Conservation (phyloP, 1,284 basidiomycete species). For the Leccinum insigne region DNA sequence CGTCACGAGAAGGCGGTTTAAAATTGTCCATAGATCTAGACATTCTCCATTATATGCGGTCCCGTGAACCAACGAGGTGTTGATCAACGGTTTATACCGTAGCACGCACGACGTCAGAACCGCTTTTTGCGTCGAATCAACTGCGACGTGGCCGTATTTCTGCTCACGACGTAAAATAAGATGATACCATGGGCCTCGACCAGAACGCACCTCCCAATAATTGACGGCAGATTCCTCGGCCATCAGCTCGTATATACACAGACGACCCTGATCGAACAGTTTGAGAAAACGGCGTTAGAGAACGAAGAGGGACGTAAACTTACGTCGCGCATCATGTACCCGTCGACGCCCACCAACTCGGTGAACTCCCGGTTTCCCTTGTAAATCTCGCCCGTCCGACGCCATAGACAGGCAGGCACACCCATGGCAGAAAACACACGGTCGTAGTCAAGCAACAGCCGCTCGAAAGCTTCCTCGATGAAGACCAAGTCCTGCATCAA, state of each 20-base stretch:
- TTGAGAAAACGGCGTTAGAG: neutral
- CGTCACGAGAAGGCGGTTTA: conserved; percentile 13
- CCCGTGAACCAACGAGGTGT: conserved; percentile 22
- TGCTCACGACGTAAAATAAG: conserved; percentile 29
- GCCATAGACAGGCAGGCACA: conserved; percentile 96
- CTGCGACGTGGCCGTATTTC: conserved; percentile 95
- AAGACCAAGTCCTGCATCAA: conserved; percentile 84
- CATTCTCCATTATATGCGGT: neutral
- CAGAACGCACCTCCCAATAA: conserved; percentile 85
- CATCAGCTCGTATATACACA: conserved; percentile 98
- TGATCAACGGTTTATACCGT: conserved; percentile 66
- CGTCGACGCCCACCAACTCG: conserved; percentile 83
- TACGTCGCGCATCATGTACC: conserved; percentile 79
- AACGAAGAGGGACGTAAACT: conserved; percentile 28
- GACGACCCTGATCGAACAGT: conserved; percentile 57
- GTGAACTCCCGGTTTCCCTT: conserved; percentile 97
- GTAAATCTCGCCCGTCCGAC: conserved; percentile 97
- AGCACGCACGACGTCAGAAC: conserved; percentile 94
- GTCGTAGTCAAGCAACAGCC: conserved; percentile 94
- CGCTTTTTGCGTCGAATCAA: conserved; percentile 86
- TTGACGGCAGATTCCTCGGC: conserved; percentile 95
- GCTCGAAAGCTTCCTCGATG: conserved; percentile 97
- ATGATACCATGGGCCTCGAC: neutral
- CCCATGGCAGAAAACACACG: conserved; percentile 95
- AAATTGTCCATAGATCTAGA: conserved; percentile 12